Percentiles rank a stretch among this genome's conserved stretches.
Conservation (phyloP, 805 yeast genomes). For the Kuraishia ogatae region DNA sequence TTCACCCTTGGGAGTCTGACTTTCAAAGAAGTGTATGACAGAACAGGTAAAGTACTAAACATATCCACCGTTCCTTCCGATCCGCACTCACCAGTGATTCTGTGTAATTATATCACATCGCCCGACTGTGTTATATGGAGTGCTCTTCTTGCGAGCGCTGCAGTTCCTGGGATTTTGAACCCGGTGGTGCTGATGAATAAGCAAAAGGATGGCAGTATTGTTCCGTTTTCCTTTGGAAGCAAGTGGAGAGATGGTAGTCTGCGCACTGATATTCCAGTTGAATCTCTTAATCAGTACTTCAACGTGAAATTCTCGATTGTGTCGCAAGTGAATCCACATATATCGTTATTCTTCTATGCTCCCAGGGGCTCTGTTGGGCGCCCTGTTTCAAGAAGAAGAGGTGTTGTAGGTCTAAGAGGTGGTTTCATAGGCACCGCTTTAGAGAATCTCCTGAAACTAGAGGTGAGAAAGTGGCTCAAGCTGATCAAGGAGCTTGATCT, state of each 20-base stretch:
- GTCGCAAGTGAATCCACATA: constrained; percentile 80
- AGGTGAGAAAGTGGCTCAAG: constrained; percentile 70
- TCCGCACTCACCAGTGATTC: constrained; percentile 71
- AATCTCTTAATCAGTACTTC: constrained; percentile 63
- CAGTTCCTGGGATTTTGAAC: constrained; percentile 75
- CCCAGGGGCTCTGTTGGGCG: constrained; percentile 77
- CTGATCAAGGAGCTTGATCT: constrained; percentile 56
- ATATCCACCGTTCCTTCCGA: constrained; percentile 77
- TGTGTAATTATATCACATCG: constrained; percentile 68
- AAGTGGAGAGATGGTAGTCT: constrained; percentile 77
- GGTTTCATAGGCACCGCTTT: constrained; percentile 68
- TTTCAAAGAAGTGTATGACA: constrained; percentile 57
- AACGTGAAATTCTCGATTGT: constrained; percentile 72
- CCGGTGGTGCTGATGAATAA: constrained; percentile 63
- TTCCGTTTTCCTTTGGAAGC: constrained; percentile 66
- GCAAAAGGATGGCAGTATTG: constrained; percentile 25
- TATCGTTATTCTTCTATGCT: constrained; percentile 64
- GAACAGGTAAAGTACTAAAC: constrained; percentile 65
- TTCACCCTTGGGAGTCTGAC: constrained; percentile 69
- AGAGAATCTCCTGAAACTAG: constrained; percentile 64
- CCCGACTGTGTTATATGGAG: constrained; percentile 84
- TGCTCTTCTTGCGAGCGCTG: constrained; percentile 65
- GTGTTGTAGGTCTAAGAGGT: constrained; percentile 53
- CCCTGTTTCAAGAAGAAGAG: constrained; percentile 55
- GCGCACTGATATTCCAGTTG: constrained; percentile 72